These are phyloP conservation scores for Anthracocystis setariae DNA, from an alignment of 1,284 basidiomycete genomes.

Conservation along the genomic window DNA sequence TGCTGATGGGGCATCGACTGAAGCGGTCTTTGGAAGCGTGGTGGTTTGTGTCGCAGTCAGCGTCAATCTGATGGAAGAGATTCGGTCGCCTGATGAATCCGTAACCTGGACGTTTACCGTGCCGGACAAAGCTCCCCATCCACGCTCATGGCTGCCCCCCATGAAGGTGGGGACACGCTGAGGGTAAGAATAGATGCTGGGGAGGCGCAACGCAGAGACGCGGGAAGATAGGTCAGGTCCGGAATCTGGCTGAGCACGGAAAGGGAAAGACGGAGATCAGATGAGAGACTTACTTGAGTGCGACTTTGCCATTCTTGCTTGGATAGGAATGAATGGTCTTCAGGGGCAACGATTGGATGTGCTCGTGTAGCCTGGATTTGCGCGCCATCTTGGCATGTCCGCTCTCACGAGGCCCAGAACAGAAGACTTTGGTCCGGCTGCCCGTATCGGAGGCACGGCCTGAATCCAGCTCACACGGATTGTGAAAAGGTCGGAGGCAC, in stretches of 20 bases:
- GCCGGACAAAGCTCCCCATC: slow-evolving; percentile 53
- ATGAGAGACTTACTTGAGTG: slow-evolving; percentile 21
- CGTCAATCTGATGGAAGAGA: slow-evolving; percentile 49
- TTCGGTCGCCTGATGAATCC: slow-evolving; percentile 35
- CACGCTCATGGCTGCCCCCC: slow-evolving; percentile 55
- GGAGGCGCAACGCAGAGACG: neutral
- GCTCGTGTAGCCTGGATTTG: slow-evolving; percentile 8
- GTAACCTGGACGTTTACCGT: slow-evolving; percentile 32
- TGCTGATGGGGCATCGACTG: slow-evolving; percentile 26
- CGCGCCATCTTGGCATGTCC: slow-evolving; percentile 30
- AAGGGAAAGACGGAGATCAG: neutral
- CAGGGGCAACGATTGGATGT: slow-evolving; percentile 15
- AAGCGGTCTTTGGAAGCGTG: slow-evolving; percentile 31
- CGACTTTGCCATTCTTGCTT: slow-evolving; percentile 33
- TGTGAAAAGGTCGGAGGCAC: no score
- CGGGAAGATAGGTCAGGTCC: neutral
- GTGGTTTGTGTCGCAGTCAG: slow-evolving; percentile 41
- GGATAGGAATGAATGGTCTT: slow-evolving; percentile 39
- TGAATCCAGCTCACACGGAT: no score
- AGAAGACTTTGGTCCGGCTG: no score
- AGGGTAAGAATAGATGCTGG: slow-evolving; percentile 45
- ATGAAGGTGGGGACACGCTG: slow-evolving; percentile 60
- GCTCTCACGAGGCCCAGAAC: no score
- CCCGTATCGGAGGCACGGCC: no score
- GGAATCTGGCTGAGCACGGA: neutral